Conservation (phyloP, 495 filamentous ascomycete species). For the Evernia prunastri region DNA sequence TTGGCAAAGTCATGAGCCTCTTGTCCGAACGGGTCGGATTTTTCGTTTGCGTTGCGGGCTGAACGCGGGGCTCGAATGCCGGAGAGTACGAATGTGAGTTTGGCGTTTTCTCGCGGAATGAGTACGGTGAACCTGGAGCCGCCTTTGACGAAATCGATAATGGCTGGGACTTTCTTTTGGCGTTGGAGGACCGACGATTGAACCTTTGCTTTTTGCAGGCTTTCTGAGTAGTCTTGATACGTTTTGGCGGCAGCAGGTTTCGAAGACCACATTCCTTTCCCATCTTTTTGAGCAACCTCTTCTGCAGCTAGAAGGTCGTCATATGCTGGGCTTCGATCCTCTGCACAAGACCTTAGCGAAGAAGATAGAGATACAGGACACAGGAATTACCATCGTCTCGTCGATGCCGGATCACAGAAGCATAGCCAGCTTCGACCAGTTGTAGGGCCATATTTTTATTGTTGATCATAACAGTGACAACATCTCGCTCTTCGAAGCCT, state of each 20-base stretch:
- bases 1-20: constrained; percentile 90
- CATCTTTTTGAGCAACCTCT: constrained; percentile 72
- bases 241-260: constrained; percentile 75
- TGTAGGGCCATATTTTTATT: constrained; percentile 81
- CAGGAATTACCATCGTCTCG: constrained; percentile 59
- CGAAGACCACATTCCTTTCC: constrained; percentile 88
- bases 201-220: constrained; percentile 87
- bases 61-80: constrained; percentile 91
- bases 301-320: constrained; percentile 88
- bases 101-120: constrained; percentile 86
- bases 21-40: constrained; percentile 87
- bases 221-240: constrained; percentile 87
- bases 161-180: constrained; percentile 84
- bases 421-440: constrained; percentile 86
- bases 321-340: constrained; percentile 86
- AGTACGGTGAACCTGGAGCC: constrained; percentile 90
- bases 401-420: constrained; percentile 87
- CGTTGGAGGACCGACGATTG: constrained; percentile 78
- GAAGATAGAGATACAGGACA: neutral
- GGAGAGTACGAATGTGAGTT: constrained; percentile 89
- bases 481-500: constrained; percentile 89
- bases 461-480: constrained; percentile 75
- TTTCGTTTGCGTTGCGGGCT: constrained; percentile 70
- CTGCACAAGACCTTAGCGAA: constrained; percentile 25
- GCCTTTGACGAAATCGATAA: constrained; percentile 96